These are phyloP conservation scores for Carallia brachiata DNA, from an alignment of 345 rosid species.

Conservation along the genomic window DNA sequence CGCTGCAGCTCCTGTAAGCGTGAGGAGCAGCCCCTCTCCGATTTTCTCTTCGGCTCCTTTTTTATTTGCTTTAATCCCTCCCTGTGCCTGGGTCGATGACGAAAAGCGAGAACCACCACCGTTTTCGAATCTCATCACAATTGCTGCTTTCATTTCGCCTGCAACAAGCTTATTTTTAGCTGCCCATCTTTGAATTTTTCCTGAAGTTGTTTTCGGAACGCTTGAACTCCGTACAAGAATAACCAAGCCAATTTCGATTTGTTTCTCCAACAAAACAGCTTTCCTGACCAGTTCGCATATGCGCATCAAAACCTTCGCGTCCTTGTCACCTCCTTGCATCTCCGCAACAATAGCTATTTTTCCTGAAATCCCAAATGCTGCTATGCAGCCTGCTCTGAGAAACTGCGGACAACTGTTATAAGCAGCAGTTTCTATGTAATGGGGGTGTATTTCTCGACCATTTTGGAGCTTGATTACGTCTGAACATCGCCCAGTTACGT, in stretches of 20 bases:
- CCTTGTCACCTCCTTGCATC: slow-evolving; percentile 38
- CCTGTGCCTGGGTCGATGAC: not conserved
- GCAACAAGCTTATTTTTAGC: slow-evolving; percentile 35
- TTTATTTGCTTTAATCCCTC: no score
- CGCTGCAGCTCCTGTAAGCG: no score
- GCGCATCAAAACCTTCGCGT: slow-evolving; percentile 15
- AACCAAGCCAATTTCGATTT: slow-evolving; percentile 39
- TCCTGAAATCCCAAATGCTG: slow-evolving; percentile 38
- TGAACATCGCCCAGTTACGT: slow-evolving; percentile 48
- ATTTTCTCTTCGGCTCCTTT: no score
- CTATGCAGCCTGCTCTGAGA: slow-evolving; percentile 54
- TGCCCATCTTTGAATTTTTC: slow-evolving; percentile 59
- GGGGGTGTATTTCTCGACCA: slow-evolving; percentile 42
- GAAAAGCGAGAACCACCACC: not conserved
- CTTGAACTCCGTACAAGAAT: slow-evolving; percentile 43
- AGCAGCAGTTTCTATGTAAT: slow-evolving; percentile 51
- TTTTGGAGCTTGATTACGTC: slow-evolving; percentile 39
- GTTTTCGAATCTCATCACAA: slow-evolving; percentile 29
- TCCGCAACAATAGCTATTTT: slow-evolving; percentile 44
- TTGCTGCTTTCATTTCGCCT: slow-evolving; percentile 36
- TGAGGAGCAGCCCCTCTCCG: no score
- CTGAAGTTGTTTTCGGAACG: slow-evolving; percentile 60
- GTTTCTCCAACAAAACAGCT: slow-evolving; percentile 32
- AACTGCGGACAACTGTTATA: slow-evolving; percentile 31
- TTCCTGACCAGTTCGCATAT: slow-evolving; percentile 39